Percentiles rank a stretch among this genome's conserved stretches.
Conservation (phyloP, 805 yeast species). For the Myxozyma vanderwaltii region DNA sequence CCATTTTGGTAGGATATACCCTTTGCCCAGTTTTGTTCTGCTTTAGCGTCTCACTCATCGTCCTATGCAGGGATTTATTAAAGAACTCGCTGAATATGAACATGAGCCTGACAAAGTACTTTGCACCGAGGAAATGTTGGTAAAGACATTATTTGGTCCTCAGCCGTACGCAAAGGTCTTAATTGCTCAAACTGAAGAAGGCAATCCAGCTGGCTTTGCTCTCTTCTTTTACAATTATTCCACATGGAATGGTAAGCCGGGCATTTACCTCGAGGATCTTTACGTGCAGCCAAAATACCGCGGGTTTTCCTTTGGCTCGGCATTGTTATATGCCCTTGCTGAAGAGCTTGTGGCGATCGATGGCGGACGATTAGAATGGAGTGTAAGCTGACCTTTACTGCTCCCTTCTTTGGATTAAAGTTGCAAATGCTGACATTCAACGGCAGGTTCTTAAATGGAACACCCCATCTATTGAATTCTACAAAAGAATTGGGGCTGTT, state of each 20-base stretch:
- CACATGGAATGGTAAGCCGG: constrained; percentile 35
- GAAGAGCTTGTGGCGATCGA: constrained; percentile 27
- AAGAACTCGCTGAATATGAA: constrained; percentile 31
- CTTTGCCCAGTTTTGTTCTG: neutral
- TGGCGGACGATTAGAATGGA: constrained; percentile 34
- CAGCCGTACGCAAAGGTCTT: constrained; percentile 26
- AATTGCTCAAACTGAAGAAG: constrained; percentile 31
- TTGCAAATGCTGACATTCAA: neutral
- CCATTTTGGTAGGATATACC: constrained; percentile 18
- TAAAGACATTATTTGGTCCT: constrained; percentile 25
- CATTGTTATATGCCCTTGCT: constrained; percentile 30
- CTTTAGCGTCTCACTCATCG: neutral
- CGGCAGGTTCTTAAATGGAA: constrained; percentile 33
- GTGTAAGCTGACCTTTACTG: constrained; percentile 9
- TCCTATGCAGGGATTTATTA: constrained; percentile 18
- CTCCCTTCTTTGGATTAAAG: neutral
- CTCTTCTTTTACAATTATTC: constrained; percentile 35
- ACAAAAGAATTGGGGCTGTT: constrained; percentile 29
- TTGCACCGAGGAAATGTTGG: constrained; percentile 29
- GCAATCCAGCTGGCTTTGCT: constrained; percentile 41
- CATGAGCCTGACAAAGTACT: constrained; percentile 30
- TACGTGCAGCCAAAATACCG: constrained; percentile 32
- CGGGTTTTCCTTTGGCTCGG: constrained; percentile 24
- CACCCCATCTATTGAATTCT: constrained; percentile 31
- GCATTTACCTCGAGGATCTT: constrained; percentile 33